Conservation (phyloP, 2,329 filamentous ascomycete genomes). For the Pseudocercospora fuligena region DNA sequence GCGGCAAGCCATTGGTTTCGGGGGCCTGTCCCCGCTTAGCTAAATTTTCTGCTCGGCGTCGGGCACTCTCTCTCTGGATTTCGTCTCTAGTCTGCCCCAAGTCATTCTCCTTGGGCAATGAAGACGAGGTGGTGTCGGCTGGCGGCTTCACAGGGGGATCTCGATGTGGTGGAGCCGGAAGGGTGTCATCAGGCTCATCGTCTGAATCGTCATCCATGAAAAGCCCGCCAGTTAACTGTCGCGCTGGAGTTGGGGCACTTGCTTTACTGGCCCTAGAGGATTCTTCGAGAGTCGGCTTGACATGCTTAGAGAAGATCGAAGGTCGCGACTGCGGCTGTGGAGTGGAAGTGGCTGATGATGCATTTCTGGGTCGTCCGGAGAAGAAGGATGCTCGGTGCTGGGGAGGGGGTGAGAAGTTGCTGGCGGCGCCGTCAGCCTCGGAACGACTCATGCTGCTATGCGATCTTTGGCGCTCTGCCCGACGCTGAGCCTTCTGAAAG, state of each 20-base stretch:
- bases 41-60: not conserved
- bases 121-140: not conserved
- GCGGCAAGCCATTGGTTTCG: not conserved
- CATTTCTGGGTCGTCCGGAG: not conserved
- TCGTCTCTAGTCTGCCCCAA: not conserved
- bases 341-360: not conserved
- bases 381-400: not conserved
- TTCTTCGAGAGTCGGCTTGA: not conserved
- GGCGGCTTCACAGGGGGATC: not conserved
- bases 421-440: not conserved
- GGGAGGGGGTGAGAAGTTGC: not conserved
- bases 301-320: not conserved
- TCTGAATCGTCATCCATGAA: conserved; percentile 13
- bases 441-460: not conserved
- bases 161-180: not conserved
- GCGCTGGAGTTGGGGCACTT: not conserved
- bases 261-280: not conserved
- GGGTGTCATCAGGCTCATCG: not conserved
- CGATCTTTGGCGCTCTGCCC: not conserved
- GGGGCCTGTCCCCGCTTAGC: not conserved
- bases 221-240: not conserved
- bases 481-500: not conserved
- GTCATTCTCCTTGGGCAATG: not conserved
- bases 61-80: not conserved
- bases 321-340: not conserved